Percentiles rank a stretch among this genome's conserved stretches.
These are phyloP conservation scores for Rhizoclosmatium globosum DNA, from an alignment of 192 early-diverging fungal genomes.

Conservation along the genomic window DNA sequence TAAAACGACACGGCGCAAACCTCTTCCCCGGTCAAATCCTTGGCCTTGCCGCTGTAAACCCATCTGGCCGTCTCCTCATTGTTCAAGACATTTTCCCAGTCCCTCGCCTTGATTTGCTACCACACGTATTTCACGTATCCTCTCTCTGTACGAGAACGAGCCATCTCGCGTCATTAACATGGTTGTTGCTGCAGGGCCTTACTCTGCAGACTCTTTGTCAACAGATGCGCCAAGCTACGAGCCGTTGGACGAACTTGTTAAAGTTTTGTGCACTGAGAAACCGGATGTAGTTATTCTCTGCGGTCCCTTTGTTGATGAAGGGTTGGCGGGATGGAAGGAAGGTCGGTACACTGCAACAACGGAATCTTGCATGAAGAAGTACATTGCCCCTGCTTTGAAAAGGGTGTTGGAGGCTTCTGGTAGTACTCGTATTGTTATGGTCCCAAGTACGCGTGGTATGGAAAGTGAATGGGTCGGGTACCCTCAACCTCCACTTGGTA, in stretches of 20 bases:
- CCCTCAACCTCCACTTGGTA: conserved; percentile 83
- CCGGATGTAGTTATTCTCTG: conserved; percentile 85
- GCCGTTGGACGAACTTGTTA: conserved; percentile 81
- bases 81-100: conserved; percentile 45
- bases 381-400: conserved; percentile 67
- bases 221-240: conserved; percentile 58
- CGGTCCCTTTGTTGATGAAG: conserved; percentile 62
- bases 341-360: conserved; percentile 13
- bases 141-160: conserved; percentile 47
- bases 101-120: conserved; percentile 63
- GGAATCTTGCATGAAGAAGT: conserved; percentile 60
- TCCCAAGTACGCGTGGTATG: conserved; percentile 82
- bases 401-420: conserved; percentile 47
- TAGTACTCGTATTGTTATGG: conserved; percentile 56
- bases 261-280: conserved; percentile 59
- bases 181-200: conserved; percentile 85
- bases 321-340: conserved; percentile 26
- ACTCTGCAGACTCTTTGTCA: conserved; percentile 68
- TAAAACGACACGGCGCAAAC: conserved; percentile 53
- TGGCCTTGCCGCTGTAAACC: conserved; percentile 74
- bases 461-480: conserved; percentile 77
- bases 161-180: conserved; percentile 59
- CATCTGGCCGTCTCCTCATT: conserved; percentile 37
- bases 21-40: conserved; percentile 94
- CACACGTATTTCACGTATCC: conserved; percentile 49